These are phyloP conservation scores for Skeletonema costatum DNA, from an alignment of 108 stramenopile genomes.

Conservation along the genomic window DNA sequence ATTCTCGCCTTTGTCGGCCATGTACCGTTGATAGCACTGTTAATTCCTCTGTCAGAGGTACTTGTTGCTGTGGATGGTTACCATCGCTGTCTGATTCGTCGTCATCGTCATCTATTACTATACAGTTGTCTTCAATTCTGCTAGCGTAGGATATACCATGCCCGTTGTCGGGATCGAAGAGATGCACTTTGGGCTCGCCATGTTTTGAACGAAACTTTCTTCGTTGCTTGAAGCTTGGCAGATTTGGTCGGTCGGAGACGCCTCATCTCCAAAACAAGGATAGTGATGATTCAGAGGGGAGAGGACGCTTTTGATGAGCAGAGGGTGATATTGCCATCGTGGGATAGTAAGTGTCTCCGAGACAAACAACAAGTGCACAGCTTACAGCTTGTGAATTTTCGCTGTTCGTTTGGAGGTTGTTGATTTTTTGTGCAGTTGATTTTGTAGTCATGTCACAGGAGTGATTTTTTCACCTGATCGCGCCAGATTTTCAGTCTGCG, in stretches of 20 bases:
- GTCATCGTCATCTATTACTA: neutral
- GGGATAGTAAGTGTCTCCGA: too few species aligned
- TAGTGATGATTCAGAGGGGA: neutral
- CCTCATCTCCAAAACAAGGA: neutral
- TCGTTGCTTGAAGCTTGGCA: neutral
- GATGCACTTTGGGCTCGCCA: neutral
- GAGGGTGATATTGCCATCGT: neutral
- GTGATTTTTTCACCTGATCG: too few species aligned
- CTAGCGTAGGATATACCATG: neutral
- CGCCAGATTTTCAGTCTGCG: too few species aligned
- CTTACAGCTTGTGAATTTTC: too few species aligned
- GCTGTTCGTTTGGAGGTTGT: too few species aligned
- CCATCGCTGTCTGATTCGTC: neutral
- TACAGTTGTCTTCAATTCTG: neutral
- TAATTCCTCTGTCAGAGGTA: constrained; percentile 39
- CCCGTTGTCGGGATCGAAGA: neutral
- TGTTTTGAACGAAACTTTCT: neutral
- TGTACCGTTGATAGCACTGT: constrained; percentile 61
- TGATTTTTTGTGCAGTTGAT: too few species aligned
- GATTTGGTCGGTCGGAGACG: neutral
- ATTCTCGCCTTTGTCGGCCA: constrained; percentile 55
- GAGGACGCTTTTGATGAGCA: neutral
- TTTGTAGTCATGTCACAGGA: too few species aligned
- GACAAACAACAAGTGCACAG: too few species aligned
- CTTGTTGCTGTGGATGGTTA: neutral